phyloP scores from a whole-genome alignment of 2,329 filamentous ascomycete genomes.

The Neospermospora avenae region DNA sequence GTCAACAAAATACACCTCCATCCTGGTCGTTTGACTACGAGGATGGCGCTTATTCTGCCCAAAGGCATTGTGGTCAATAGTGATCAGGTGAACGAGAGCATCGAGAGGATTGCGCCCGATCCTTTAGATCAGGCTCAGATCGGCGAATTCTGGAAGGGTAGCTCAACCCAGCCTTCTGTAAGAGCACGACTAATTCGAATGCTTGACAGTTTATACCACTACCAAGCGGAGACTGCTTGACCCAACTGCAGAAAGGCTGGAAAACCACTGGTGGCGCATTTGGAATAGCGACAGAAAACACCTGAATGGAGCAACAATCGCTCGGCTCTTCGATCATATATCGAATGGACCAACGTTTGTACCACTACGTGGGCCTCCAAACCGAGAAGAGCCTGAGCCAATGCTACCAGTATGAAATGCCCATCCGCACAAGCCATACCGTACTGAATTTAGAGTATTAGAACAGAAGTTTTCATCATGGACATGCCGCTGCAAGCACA shows the following conservation, averaged over 20 bases:
- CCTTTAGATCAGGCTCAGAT: slow-evolving; percentile 47
- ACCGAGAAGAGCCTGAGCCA: slow-evolving; percentile 46
- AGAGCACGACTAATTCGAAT: slow-evolving; percentile 18
- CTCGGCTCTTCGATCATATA: slow-evolving; percentile 55
- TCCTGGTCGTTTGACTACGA: background rate
- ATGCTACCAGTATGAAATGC: slow-evolving; percentile 42
- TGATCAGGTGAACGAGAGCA: slow-evolving; percentile 49
- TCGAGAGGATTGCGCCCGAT: slow-evolving; percentile 47
- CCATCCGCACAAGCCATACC: slow-evolving; percentile 5
- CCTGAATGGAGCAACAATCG: slow-evolving; percentile 51
- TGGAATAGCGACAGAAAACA: slow-evolving; percentile 50
- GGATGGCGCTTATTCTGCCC: slow-evolving; percentile 47
- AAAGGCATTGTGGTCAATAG: slow-evolving; percentile 56
- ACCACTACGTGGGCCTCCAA: slow-evolving; percentile 50
- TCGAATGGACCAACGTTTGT: slow-evolving; percentile 56
- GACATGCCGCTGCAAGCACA: slow-evolving; percentile 26
- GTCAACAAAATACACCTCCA: slow-evolving; percentile 19
- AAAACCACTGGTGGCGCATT: slow-evolving; percentile 66
- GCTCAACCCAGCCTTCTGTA: background rate
- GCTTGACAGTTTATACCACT: slow-evolving; percentile 53
- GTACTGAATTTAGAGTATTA: slow-evolving; percentile 29
- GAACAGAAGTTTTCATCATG: slow-evolving; percentile 22
- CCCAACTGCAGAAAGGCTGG: slow-evolving; percentile 59
- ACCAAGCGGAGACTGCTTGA: slow-evolving; percentile 57
- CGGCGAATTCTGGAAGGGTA: slow-evolving; percentile 56